Conservation (phyloP, 192 early-diverging fungal species). For the Borealophlyctis nickersoniae region DNA sequence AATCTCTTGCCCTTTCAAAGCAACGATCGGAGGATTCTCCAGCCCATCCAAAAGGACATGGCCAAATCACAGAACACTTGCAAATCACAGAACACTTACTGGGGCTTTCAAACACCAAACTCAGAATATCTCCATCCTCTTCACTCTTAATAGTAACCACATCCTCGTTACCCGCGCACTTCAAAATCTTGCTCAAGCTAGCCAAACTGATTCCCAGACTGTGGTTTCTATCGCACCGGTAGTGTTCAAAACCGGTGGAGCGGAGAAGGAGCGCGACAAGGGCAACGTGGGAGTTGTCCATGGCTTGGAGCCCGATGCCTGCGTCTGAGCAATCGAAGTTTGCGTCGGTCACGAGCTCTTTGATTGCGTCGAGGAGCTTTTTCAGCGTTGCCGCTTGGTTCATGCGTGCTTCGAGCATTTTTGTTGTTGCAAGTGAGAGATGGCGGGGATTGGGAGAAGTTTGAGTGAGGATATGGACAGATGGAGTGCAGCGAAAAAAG, state of each 20-base stretch:
- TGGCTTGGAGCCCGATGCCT: conserved; percentile 94
- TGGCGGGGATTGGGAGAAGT: neutral
- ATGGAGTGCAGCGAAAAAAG: no score
- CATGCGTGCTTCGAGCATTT: conserved; percentile 85
- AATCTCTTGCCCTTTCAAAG: no score
- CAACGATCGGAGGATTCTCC: no score
- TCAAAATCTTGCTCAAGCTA: conserved; percentile 88
- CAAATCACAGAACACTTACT: conserved; percentile 41
- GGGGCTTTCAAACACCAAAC: conserved; percentile 58
- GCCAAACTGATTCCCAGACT: conserved; percentile 86
- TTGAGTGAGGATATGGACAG: no score
- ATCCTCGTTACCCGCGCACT: conserved; percentile 89
- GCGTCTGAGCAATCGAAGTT: conserved; percentile 98
- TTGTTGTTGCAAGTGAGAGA: neutral
- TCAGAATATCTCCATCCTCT: conserved; percentile 79
- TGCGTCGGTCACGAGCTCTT: conserved; percentile 93
- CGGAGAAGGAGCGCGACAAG: conserved; percentile 83
- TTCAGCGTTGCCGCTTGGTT: conserved; percentile 84
- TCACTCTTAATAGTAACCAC: conserved; percentile 87
- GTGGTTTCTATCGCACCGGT: conserved; percentile 81
- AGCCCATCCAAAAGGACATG: no score
- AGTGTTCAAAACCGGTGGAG: conserved; percentile 61
- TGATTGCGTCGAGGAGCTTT: conserved; percentile 93
- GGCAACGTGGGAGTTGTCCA: conserved; percentile 99
- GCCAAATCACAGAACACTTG: no score